A percentile compares a stretch with the other conserved stretches of the same genome.
Conservation (phyloP, 1,284 basidiomycete genomes). For the Apiotrichum sp. region DNA sequence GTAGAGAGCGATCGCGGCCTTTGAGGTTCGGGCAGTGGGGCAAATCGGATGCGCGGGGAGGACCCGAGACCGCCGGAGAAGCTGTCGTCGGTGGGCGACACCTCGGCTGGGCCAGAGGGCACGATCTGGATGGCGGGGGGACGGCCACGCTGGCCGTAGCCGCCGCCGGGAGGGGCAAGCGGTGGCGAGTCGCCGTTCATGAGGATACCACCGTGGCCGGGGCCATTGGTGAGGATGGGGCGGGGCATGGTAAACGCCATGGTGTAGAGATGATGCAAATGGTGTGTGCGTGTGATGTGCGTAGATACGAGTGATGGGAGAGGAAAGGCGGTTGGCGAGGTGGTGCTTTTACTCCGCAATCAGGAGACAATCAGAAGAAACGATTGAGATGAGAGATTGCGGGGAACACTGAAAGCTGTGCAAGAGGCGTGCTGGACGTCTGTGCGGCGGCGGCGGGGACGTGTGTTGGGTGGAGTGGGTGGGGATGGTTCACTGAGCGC, state of each 20-base stretch:
- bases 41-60: conserved; percentile 38
- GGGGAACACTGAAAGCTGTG: too few species aligned
- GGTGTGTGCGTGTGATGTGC: too few species aligned
- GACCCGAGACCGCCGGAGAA: neutral
- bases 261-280: neutral
- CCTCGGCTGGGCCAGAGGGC: neutral
- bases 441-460: too few species aligned
- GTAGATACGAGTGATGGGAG: neutral
- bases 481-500: too few species aligned
- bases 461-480: too few species aligned
- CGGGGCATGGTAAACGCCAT: neutral
- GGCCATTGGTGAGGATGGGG: neutral
- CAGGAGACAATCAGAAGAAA: too few species aligned
- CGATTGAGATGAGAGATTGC: too few species aligned
- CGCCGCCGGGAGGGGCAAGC: neutral
- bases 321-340: too few species aligned
- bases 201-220: conserved; percentile 11
- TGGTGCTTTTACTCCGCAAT: too few species aligned
- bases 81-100: neutral
- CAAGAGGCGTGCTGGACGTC: too few species aligned
- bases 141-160: neutral
- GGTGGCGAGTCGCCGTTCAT: conserved; percentile 3
- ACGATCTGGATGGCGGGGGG: neutral
- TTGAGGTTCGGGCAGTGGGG: conserved; percentile 43
- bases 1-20: conserved; percentile 40